Base-by-base conservation (phyloP, 2,329 filamentous ascomycete species). In the Fusarium liriodendri region DNA sequence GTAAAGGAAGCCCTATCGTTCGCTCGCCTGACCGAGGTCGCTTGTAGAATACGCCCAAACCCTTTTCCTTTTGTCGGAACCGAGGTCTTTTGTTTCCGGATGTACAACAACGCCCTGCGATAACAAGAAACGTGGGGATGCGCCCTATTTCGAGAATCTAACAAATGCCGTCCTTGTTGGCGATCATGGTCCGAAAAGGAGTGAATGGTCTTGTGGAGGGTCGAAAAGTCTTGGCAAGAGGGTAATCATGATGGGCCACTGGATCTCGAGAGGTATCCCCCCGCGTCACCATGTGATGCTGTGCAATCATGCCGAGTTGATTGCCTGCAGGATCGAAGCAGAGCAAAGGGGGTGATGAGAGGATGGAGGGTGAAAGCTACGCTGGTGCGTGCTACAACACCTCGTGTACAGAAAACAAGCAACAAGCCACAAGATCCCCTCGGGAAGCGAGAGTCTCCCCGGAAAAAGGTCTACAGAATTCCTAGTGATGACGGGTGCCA, bases 161-260 rank as follows among this genome's bases (percentile, higher is more conserved):
- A 7, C 40, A 18, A 18, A 18, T 22, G 33, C 68, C 62, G 62
- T 64, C 52, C 42, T 55, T 20, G 29, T 33, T 33, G 27, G 29
- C 14, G 72, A 64, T 70, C 69, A 60, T 47, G 27, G 16, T 22
- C 33, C 52, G 45, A 18, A 58, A 14, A 54, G 52, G 69, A 54
- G 47, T 71, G 64, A 20, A 20, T 27, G n/a, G 45, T 29, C 33
- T 50, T 67, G 33, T 64, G 62, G 27, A 27, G 62, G 52, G 52
- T 40, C 10, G 29, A 59, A 37, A 42, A 22, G 37, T 59, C 67
- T 71, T 68, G 60, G 70, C 70, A 57, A 58, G 42, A 29, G 25
- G 27, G 47, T 72, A 73, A 74, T 73, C 59, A 73, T 62, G 69
- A 75, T 73, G 55, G 42, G n/a, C 42, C 13, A 22, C 25, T 61